Percentiles rank a stretch among this genome's conserved stretches.
These are phyloP conservation scores for Spongospora subterranea DNA, from an alignment of 208 protist genomes.

Conservation along the genomic window DNA sequence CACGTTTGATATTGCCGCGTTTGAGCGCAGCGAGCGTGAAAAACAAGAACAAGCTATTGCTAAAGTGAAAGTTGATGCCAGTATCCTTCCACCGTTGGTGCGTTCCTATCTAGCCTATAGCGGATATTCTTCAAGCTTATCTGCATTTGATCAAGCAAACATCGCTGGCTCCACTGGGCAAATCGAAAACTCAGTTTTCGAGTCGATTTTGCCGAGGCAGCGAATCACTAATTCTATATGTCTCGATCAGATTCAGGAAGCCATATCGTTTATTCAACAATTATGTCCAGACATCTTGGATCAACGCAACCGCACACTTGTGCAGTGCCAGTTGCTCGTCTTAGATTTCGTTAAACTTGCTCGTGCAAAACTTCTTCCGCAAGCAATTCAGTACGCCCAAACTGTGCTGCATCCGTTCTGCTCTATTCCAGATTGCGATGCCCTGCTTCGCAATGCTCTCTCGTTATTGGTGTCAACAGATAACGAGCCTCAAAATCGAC, in stretches of 20 bases:
- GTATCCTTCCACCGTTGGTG: background rate
- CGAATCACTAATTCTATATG: background rate
- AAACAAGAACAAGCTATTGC: background rate
- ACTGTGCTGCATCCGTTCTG: background rate
- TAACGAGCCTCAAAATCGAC: background rate
- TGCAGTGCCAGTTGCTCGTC: constrained; percentile 23
- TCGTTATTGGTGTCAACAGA: background rate
- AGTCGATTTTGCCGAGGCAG: background rate
- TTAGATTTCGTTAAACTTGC: constrained; percentile 38
- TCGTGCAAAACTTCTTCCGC: background rate
- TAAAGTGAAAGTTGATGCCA: background rate
- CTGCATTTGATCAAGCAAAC: background rate
- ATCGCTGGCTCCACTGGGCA: background rate
- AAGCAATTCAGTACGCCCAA: constrained; percentile 37
- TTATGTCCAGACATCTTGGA: background rate
- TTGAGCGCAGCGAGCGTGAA: background rate
- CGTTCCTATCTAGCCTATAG: background rate
- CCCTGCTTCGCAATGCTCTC: background rate
- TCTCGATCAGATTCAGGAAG: background rate
- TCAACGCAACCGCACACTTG: no score
- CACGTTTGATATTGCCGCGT: background rate
- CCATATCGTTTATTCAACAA: background rate
- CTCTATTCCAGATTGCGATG: background rate
- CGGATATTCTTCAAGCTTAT: background rate
- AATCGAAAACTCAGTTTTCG: background rate